Evolutionary conservation across 1,284 basidiomycete species (phyloP).

Genomic region (Sporisorium scitamineum): DNA sequence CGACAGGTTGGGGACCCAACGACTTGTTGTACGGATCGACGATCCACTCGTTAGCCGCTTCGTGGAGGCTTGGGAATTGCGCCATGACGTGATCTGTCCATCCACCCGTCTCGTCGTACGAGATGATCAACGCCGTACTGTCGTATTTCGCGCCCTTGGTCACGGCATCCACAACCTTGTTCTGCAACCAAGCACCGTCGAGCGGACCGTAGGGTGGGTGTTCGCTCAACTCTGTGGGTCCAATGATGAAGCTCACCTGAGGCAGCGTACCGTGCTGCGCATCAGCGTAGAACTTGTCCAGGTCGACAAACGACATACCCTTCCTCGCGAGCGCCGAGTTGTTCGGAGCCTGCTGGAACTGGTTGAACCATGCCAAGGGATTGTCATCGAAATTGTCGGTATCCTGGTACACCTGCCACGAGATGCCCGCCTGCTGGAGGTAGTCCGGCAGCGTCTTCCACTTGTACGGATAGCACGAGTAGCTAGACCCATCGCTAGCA

Average conservation of each 20-base stretch:
- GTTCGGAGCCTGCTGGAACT: conserved; percentile 34
- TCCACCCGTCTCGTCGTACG: conserved; percentile 64
- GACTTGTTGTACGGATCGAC: conserved; percentile 50
- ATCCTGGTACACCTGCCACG: conserved; percentile 57
- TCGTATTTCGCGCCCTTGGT: conserved; percentile 50
- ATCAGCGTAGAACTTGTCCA: conserved; percentile 56
- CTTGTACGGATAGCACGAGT: conserved; percentile 45
- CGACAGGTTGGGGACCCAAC: conserved; percentile 43
- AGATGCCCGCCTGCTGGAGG: conserved; percentile 44
- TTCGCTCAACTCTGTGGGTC: conserved; percentile 57
- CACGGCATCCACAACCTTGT: conserved; percentile 57
- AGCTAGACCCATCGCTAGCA: conserved; percentile 20
- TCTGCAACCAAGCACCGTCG: conserved; percentile 62
- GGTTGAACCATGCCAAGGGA: conserved; percentile 28
- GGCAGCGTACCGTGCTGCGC: conserved; percentile 55
- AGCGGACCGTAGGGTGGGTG: conserved; percentile 57
- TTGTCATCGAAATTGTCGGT: conserved; percentile 57
- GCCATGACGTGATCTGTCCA: conserved; percentile 59
- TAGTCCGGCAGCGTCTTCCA: conserved; percentile 64
- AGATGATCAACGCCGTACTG: conserved; percentile 55
- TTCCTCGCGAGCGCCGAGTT: conserved; percentile 38
- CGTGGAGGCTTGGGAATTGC: conserved; percentile 22
- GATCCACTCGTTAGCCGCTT: conserved; percentile 55
- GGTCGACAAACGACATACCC: conserved; percentile 37
- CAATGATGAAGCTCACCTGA: conserved; percentile 60